Evolutionary conservation across 495 filamentous ascomycete genomes (phyloP).

Genomic region (Xylaria acuta): DNA sequence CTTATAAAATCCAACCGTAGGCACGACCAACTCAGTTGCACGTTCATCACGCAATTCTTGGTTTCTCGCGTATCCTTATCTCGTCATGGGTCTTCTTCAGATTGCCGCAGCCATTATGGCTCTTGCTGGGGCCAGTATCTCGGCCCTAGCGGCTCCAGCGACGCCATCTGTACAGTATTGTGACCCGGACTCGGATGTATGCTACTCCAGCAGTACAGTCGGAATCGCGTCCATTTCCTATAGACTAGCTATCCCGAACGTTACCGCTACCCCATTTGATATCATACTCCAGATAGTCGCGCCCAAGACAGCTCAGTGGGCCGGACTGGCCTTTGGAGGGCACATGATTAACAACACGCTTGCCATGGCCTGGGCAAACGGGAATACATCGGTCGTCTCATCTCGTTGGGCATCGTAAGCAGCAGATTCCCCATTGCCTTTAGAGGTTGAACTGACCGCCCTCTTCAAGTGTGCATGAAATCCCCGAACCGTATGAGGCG

Average conservation of each 20-base stretch:
- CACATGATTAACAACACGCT: conserved; percentile 51
- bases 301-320: conserved; percentile 48
- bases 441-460: background rate
- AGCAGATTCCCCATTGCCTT: background rate
- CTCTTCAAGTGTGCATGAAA: conserved; percentile 34
- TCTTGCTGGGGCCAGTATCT: conserved; percentile 29
- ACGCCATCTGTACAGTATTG: conserved; percentile 40
- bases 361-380: conserved; percentile 46
- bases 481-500: conserved; percentile 33
- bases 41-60: background rate
- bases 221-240: conserved; percentile 39
- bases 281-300: conserved; percentile 47
- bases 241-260: conserved; percentile 48
- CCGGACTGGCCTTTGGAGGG: conserved; percentile 48
- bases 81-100: conserved; percentile 43
- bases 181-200: conserved; percentile 42
- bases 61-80: conserved; percentile 4
- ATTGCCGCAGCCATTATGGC: conserved; percentile 35
- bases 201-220: conserved; percentile 46
- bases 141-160: conserved; percentile 32
- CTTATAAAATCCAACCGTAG: conserved; percentile 6
- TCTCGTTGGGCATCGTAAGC: conserved; percentile 37
- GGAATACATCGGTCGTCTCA: conserved; percentile 35
- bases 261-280: conserved; percentile 43
- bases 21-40: background rate